Conservation (phyloP, 345 rosid genomes). For the Hibiscus mutabilis region DNA sequence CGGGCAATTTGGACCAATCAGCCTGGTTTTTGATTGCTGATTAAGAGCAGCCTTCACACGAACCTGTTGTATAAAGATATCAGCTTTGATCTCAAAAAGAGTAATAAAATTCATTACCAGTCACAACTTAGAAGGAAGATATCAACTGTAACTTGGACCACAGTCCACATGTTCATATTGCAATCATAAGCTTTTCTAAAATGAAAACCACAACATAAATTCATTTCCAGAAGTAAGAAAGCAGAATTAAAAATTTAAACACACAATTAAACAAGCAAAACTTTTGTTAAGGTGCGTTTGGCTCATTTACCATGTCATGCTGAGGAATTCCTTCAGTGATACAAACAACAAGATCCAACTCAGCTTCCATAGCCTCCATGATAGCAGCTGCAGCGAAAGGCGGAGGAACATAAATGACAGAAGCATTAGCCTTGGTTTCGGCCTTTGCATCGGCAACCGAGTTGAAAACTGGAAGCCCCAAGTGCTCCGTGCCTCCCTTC, state of each 20-base stretch:
- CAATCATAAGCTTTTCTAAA: not conserved
- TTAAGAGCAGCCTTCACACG: conserved; percentile 89
- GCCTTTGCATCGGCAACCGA: conserved; percentile 95
- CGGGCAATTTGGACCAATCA: conserved; percentile 95
- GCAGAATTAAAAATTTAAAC: not conserved
- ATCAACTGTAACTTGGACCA: not conserved
- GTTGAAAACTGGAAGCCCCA: conserved; percentile 92
- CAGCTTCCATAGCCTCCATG: conserved; percentile 92
- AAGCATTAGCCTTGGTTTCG: conserved; percentile 91
- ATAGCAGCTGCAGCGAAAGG: conserved; percentile 97
- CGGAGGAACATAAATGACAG: conserved; percentile 90
- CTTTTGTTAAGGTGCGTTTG: not conserved
- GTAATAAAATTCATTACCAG: not conserved
- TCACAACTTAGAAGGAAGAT: not conserved
- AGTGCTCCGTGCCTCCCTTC: conserved; percentile 96
- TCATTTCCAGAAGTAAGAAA: conserved; percentile 6
- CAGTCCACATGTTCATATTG: not conserved
- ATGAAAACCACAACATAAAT: conserved; percentile 1
- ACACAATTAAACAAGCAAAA: not conserved
- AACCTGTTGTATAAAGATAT: conserved; percentile 36
- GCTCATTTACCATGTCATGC: conserved; percentile 81
- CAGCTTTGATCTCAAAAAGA: not conserved
- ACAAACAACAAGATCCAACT: conserved; percentile 85
- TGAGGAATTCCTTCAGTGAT: conserved; percentile 96
- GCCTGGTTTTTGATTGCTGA: conserved; percentile 74